phyloP scores from a whole-genome alignment of 345 rosid genomes.

The Dipteronia dyeriana region DNA sequence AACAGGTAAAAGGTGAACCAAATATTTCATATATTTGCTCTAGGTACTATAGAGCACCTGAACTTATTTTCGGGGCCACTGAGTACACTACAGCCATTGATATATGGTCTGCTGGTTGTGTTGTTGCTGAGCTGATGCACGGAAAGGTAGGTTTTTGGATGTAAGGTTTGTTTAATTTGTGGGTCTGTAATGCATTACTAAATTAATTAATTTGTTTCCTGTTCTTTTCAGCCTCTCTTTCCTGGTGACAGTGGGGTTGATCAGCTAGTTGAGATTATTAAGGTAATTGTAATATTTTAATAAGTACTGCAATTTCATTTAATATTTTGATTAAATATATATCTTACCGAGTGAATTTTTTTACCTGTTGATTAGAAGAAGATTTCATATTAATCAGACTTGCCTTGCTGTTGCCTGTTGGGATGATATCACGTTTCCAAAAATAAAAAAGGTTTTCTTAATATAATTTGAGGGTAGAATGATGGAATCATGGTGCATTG shows the following conservation, averaged over 20 bases:
- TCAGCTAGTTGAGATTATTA: slow-evolving; percentile 96
- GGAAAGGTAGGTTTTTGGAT: slow-evolving; percentile 63
- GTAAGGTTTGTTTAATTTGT: slow-evolving; percentile 9
- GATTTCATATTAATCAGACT: background rate
- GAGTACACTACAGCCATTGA: slow-evolving; percentile 93
- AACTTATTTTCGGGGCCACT: slow-evolving; percentile 96
- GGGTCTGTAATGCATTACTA: background rate
- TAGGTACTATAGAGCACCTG: slow-evolving; percentile 97
- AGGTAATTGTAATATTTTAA: slow-evolving; percentile 46
- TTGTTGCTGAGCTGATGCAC: slow-evolving; percentile 86
- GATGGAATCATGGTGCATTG: background rate
- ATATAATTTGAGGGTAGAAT: background rate
- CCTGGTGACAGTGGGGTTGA: slow-evolving; percentile 99
- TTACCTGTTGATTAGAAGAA: background rate
- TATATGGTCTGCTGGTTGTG: slow-evolving; percentile 99
- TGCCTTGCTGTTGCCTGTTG: background rate
- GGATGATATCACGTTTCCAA: background rate
- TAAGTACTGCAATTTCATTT: background rate
- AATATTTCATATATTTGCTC: slow-evolving; percentile 97
- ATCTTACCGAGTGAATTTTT: background rate
- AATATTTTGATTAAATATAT: background rate
- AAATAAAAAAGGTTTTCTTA: background rate
- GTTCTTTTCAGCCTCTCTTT: slow-evolving; percentile 74
- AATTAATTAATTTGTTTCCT: background rate
- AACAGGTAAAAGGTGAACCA: slow-evolving; percentile 97